Conservation (phyloP, 192 early-diverging fungal genomes). For the Gryganskiella cystojenkinii region DNA sequence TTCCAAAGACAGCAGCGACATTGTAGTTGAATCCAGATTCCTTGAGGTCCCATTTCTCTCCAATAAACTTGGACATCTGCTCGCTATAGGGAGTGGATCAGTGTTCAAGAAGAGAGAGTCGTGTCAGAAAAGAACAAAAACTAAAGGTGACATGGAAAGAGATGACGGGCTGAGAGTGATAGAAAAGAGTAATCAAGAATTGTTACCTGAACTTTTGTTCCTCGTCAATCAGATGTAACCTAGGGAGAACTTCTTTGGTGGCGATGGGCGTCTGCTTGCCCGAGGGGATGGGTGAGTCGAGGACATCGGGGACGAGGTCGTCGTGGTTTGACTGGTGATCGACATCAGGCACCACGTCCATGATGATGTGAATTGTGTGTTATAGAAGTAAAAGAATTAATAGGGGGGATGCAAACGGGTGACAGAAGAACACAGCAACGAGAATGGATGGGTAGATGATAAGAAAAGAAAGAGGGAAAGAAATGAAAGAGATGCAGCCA, state of each 20-base stretch:
- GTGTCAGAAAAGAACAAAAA: not conserved
- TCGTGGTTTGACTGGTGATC: slow-evolving; percentile 23
- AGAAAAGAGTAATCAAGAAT: no score
- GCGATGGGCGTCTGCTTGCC: not conserved
- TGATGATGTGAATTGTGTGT: slow-evolving; percentile 7
- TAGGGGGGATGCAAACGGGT: not conserved
- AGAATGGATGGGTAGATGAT: not conserved
- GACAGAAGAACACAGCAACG: not conserved
- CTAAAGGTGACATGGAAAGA: no score
- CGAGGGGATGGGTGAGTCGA: slow-evolving; percentile 18
- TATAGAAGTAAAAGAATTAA: not conserved
- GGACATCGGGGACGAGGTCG: slow-evolving; percentile 31
- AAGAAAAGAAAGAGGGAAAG: not conserved
- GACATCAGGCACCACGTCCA: slow-evolving; percentile 48
- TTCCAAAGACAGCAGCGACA: slow-evolving; percentile 98
- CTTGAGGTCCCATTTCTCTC: slow-evolving; percentile 80
- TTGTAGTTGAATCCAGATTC: slow-evolving; percentile 96
- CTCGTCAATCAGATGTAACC: slow-evolving; percentile 83
- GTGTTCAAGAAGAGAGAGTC: slow-evolving; percentile 3
- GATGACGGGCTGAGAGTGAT: no score
- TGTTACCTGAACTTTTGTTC: slow-evolving; percentile 88
- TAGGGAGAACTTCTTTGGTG: slow-evolving; percentile 29
- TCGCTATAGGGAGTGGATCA: no score
- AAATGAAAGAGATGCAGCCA: not conserved
- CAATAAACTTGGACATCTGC: slow-evolving; percentile 80